Evolutionary conservation across 1,284 basidiomycete species (phyloP).

Genomic region (Naganishia sp.): DNA sequence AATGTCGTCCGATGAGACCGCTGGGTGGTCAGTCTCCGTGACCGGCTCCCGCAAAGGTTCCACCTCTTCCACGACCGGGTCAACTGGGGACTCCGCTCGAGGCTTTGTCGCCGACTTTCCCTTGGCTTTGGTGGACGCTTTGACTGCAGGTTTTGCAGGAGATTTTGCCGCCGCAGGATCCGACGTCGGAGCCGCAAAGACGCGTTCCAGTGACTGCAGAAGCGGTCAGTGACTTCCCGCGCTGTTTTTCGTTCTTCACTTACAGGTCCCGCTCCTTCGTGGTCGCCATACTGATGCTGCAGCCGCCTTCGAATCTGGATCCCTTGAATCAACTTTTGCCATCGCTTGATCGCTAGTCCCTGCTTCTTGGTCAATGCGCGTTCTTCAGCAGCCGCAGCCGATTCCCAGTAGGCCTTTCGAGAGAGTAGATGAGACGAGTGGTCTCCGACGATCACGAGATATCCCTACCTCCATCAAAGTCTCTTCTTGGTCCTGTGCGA

Average conservation of each 20-base stretch:
- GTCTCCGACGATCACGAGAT: neutral
- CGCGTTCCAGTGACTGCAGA: slow-evolving; percentile 17
- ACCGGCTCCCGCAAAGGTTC: too few species aligned
- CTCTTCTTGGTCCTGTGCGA: slow-evolving; percentile 76
- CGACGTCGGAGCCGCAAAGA: too few species aligned
- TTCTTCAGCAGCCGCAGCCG: slow-evolving; percentile 73
- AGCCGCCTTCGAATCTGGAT: slow-evolving; percentile 80
- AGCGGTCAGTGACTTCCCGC: too few species aligned
- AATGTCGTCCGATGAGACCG: too few species aligned
- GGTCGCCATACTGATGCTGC: slow-evolving; percentile 71
- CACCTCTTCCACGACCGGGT: neutral
- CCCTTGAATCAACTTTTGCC: slow-evolving; percentile 85
- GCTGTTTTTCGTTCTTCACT: neutral
- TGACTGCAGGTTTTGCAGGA: neutral
- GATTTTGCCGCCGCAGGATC: too few species aligned
- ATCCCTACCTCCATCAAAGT: slow-evolving; percentile 70
- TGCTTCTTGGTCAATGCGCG: slow-evolving; percentile 73
- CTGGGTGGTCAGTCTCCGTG: too few species aligned
- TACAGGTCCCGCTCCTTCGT: slow-evolving; percentile 12
- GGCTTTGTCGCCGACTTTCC: neutral
- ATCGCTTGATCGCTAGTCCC: slow-evolving; percentile 81
- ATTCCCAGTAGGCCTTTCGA: slow-evolving; percentile 75
- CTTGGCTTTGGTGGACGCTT: neutral
- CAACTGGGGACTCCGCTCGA: neutral
- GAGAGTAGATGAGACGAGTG: slow-evolving; percentile 1